A percentile compares a stretch with the other conserved stretches of the same genome.
Evolutionary conservation across 2,329 filamentous ascomycete genomes (phyloP).

Genomic region (Colletotrichum camelliae): DNA sequence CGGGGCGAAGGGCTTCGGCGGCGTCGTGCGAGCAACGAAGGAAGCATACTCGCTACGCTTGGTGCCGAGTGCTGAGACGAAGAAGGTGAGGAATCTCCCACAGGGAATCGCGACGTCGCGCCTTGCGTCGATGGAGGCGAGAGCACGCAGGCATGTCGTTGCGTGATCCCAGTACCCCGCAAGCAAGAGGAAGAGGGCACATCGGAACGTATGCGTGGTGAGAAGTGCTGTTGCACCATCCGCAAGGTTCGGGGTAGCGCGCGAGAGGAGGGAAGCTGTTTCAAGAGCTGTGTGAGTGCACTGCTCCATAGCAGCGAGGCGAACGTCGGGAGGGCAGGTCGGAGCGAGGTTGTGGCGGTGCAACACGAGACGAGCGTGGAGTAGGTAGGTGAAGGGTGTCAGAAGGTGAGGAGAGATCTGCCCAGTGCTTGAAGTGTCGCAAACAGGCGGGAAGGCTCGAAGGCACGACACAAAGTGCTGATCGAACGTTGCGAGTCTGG

Average conservation of each 20-base stretch:
- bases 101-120: constrained; percentile 79
- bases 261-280: constrained; percentile 76
- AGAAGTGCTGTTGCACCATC: constrained; percentile 76
- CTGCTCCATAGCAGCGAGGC: constrained; percentile 75
- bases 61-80: constrained; percentile 69
- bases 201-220: constrained; percentile 87
- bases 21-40: constrained; percentile 38
- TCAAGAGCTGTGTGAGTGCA: constrained; percentile 79
- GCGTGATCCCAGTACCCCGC: constrained; percentile 76
- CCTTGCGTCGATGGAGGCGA: constrained; percentile 72
- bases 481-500: constrained; percentile 80
- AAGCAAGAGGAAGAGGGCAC: constrained; percentile 79
- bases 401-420: constrained; percentile 77
- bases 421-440: constrained; percentile 69
- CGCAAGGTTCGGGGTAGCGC: constrained; percentile 65
- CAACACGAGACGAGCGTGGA: constrained; percentile 83
- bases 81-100: constrained; percentile 83
- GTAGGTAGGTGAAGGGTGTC: constrained; percentile 77
- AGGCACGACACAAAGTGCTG: constrained; percentile 79
- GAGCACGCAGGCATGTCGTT: constrained; percentile 73
- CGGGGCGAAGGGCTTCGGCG: constrained; percentile 35
- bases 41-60: constrained; percentile 54
- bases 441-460: constrained; percentile 75
- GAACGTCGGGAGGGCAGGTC: constrained; percentile 67
- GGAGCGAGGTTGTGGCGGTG: constrained; percentile 89